Evolutionary conservation across 2,329 filamentous ascomycete genomes (phyloP).

Genomic region (Xylaria sp.): DNA sequence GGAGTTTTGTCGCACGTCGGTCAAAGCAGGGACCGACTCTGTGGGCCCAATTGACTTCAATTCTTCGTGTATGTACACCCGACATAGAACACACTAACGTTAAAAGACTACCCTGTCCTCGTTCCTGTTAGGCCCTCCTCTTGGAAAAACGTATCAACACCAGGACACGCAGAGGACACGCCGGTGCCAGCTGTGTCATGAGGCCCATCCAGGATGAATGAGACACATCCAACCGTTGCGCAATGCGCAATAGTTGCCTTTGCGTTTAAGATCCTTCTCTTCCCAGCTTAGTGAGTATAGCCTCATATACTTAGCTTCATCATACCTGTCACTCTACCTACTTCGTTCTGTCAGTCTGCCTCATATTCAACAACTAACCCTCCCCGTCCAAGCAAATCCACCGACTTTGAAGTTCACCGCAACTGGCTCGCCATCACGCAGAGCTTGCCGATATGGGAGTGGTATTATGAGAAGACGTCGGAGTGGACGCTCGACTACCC

Average conservation of each 20-base stretch:
- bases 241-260: slow-evolving; percentile 86
- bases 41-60: slow-evolving; percentile 31
- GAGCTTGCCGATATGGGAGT: slow-evolving; percentile 81
- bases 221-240: slow-evolving; percentile 81
- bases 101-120: no score
- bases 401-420: slow-evolving; percentile 97
- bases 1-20: slow-evolving; percentile 24
- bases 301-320: no score
- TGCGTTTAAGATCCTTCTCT: slow-evolving; percentile 87
- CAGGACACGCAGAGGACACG: background rate
- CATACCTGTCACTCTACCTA: slow-evolving; percentile 21
- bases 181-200: slow-evolving; percentile 21
- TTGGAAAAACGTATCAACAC: background rate
- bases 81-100: background rate
- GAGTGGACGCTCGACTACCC: slow-evolving; percentile 99
- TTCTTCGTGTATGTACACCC: slow-evolving; percentile 18
- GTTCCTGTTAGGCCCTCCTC: no score
- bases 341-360: slow-evolving; percentile 3
- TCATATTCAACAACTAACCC: slow-evolving; percentile 10
- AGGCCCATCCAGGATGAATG: slow-evolving; percentile 62
- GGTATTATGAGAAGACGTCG: slow-evolving; percentile 97
- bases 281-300: slow-evolving; percentile 84
- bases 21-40: slow-evolving; percentile 24
- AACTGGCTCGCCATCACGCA: slow-evolving; percentile 98
- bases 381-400: slow-evolving; percentile 83